Evolutionary conservation across 1,284 basidiomycete genomes (phyloP), one percentile per base, ranked within the genome.

Genomic region (Leccinum variabile): DNA sequence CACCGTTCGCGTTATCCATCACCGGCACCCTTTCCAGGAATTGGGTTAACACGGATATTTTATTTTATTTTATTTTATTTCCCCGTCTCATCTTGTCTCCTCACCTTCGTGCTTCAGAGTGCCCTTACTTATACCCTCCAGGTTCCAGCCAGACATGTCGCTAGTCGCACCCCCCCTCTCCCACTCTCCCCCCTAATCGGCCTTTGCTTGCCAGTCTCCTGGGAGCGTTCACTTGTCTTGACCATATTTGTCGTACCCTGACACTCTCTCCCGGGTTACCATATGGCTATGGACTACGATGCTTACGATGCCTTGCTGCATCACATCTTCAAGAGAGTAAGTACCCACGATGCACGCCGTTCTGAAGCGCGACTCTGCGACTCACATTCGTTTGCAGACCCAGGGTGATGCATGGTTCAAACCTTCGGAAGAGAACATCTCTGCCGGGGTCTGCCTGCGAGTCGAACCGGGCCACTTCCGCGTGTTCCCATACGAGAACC

Each of bases 401-500:
- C 83, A 84, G 69, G 81, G 82, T 65, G 82, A 84, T 64, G 82
- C 83, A 57, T 84, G 83, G 83, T 84, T 84, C 75, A 64, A 80
- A 76, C 67, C 68, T 11, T 71, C 70, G 87, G 82, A 82, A 67
- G 80, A 80, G 67, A 73, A 77, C 63, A 65, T 78, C 61, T 75
- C 84, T 32, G 84, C 85, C 3, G 87, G 88, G 62, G 87, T 90
- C 44, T 85, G 84, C 65, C 77, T 89, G 59, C 82, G 88, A 65
- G 83, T 84, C 50, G 80, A 85, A 67, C 80, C 84, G 28, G 82
- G 83, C 63, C 81, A 81, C 65, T 90, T 88, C 72, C 82, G 89
- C 41, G 83, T 90, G 32, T 91, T 91, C 68, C 89, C 89, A 3
- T 90, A 90, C 73, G 86, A 90, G 72, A 87, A 88, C 68, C 75